Percentiles rank a stretch among this genome's conserved stretches.
Conservation (phyloP, 148 eudicot species). For the Arbutus unedo region DNA sequence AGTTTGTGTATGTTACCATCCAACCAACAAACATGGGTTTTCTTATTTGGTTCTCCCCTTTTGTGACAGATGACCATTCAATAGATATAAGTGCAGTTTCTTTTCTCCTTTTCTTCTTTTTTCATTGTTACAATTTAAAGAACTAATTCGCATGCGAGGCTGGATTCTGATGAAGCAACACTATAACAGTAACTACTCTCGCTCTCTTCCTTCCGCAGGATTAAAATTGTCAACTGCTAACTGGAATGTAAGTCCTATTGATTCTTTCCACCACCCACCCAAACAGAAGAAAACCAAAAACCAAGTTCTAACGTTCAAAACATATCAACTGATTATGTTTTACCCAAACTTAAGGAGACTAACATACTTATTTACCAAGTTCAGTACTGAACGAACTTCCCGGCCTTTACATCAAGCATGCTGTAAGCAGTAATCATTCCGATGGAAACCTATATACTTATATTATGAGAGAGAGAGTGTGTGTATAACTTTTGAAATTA, state of each 20-base stretch:
- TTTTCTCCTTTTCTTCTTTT: not conserved
- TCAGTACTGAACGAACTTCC: not conserved
- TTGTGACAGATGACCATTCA: not conserved
- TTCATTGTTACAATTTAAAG: not conserved
- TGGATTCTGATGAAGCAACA: slow-evolving; percentile 3
- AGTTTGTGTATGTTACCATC: not conserved
- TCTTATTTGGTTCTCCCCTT: not conserved
- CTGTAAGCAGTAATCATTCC: not conserved
- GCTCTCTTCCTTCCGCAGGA: not conserved
- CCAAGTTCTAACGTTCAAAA: not conserved
- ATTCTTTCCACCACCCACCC: not conserved
- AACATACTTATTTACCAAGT: not conserved
- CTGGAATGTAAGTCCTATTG: not conserved
- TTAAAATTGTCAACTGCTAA: not conserved
- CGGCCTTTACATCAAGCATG: not conserved
- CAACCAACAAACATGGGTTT: not conserved
- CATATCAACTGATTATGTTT: not conserved
- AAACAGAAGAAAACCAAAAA: not conserved
- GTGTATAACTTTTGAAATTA: not conserved
- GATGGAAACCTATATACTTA: not conserved
- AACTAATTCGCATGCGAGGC: too few relatives aligned
- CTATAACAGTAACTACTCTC: not conserved
- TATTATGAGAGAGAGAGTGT: too few relatives aligned
- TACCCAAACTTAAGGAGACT: not conserved
- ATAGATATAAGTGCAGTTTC: not conserved